These are phyloP conservation scores for Spathaspora sp. DNA, from an alignment of 1,139 yeast genomes.

Conservation along the genomic window DNA sequence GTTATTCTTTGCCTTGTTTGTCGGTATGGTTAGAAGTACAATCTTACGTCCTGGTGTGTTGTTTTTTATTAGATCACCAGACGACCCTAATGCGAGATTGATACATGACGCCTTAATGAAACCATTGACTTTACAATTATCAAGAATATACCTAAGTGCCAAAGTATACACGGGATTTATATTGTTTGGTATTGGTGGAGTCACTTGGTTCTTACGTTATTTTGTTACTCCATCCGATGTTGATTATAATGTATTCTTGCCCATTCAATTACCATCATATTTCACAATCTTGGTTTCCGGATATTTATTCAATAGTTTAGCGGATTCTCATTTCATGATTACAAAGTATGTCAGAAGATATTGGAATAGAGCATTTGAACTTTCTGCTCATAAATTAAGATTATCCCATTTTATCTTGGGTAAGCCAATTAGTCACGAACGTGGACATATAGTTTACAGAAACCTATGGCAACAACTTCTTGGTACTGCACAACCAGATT, in stretches of 20 bases:
- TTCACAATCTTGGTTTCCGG: slow-evolving; percentile 10
- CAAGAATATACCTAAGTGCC: slow-evolving; percentile 73
- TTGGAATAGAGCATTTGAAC: slow-evolving; percentile 65
- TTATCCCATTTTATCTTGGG: slow-evolving; percentile 79
- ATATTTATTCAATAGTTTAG: slow-evolving; percentile 9
- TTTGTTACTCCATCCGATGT: slow-evolving; percentile 22
- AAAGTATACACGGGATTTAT: slow-evolving; percentile 76
- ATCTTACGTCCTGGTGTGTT: slow-evolving; percentile 87
- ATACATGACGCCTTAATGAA: slow-evolving; percentile 84
- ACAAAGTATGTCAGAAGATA: slow-evolving; percentile 42
- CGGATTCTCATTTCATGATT: slow-evolving; percentile 17
- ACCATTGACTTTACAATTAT: slow-evolving; percentile 69
- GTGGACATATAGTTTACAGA: slow-evolving; percentile 69
- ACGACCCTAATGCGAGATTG: slow-evolving; percentile 88
- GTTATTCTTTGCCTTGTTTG: slow-evolving; percentile 83
- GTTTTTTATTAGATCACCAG: slow-evolving; percentile 90
- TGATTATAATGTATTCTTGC: slow-evolving; percentile 26
- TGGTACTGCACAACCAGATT: slow-evolving; percentile 52
- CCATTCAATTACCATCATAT: slow-evolving; percentile 19
- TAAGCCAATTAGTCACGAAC: slow-evolving; percentile 65
- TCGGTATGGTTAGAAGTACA: slow-evolving; percentile 73
- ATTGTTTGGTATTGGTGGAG: slow-evolving; percentile 69
- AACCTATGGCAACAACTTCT: slow-evolving; percentile 42
- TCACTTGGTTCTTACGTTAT: slow-evolving; percentile 52
- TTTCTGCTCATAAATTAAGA: slow-evolving; percentile 58